Evolutionary conservation across 495 filamentous ascomycete species (phyloP), one percentile per base, ranked within the genome.

Genomic region (Chaetomium tenue): DNA sequence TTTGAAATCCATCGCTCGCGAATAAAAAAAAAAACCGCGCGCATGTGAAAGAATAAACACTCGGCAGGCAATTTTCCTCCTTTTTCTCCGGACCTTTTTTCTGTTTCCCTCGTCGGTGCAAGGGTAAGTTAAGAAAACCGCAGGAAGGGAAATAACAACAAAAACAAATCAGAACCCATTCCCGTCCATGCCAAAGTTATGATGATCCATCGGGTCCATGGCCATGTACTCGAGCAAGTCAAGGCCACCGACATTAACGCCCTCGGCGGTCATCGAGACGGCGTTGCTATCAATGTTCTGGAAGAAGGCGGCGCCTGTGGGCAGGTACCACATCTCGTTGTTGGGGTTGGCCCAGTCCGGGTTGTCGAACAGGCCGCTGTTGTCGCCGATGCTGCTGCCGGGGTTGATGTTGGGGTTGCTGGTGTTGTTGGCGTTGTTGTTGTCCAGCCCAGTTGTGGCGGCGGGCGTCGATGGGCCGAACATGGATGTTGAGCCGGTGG

Each of bases 181-280:
- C 48, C 71, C 74, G 37, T 82, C 79, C 70, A 82, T 71, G 16
- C 59, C 67, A 68, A 76, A 79, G 54, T 28, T 44, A 48, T 58
- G 58, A 25, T 68, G 62, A 9, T 72, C 70, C 39, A 76, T 75
- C 22, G 75, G 76, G 37, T 83, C 83, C 76, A 84, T 79, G 0
- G 79, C 80, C 82, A 86, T 84, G 63, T 79, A 86, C 64, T 86
- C 83, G 7, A 86, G 76, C 67, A 86, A 58, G 60, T 86, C 83
- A 11, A 86, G 69, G 4, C 83, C 83, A 44, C 80, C 81, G 0
- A 84, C 78, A 65, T 82, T 86, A 39, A 86, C 83, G 40, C 83
- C 83, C 71, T 86, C 82, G 8, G 83, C 82, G 39, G 82, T 84
- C 80, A 84, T 84, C 42, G 82, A 82, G 26, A 84, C 82, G 5